Percentiles rank a stretch among this genome's conserved stretches.
phyloP scores from a whole-genome alignment of 192 early-diverging fungal genomes.

The Physocladia obscura region DNA sequence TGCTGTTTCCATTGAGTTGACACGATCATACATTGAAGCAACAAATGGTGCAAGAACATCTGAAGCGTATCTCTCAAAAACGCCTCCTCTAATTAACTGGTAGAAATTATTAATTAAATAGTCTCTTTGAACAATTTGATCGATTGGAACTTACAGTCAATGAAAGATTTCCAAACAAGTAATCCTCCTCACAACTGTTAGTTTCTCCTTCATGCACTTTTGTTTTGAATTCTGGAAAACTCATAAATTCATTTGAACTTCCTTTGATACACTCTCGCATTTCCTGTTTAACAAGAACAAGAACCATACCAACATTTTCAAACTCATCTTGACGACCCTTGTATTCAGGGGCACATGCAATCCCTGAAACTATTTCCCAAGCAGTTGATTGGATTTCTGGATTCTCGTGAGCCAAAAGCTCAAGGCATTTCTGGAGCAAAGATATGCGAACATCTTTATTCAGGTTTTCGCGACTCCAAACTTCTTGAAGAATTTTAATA shows the following conservation, averaged over 20 bases:
- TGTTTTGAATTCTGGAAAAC: background rate
- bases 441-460: conserved; percentile 13
- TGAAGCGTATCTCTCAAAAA: background rate
- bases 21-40: background rate
- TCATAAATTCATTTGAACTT: background rate
- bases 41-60: conserved; percentile 1
- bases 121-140: background rate
- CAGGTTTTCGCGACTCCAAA: conserved; percentile 10
- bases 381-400: background rate
- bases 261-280: background rate
- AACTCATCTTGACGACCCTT: background rate
- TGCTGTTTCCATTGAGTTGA: background rate
- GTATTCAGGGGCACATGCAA: background rate
- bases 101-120: background rate
- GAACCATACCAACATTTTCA: background rate
- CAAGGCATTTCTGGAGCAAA: background rate
- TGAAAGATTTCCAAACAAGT: background rate
- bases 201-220: background rate
- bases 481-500: background rate
- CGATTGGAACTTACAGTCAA: background rate
- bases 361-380: conserved; percentile 12
- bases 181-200: background rate
- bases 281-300: background rate
- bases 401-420: background rate
- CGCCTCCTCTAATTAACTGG: background rate